Base-by-base conservation (phyloP, 345 rosid genomes). In the Eucalyptus fibrosa region DNA sequence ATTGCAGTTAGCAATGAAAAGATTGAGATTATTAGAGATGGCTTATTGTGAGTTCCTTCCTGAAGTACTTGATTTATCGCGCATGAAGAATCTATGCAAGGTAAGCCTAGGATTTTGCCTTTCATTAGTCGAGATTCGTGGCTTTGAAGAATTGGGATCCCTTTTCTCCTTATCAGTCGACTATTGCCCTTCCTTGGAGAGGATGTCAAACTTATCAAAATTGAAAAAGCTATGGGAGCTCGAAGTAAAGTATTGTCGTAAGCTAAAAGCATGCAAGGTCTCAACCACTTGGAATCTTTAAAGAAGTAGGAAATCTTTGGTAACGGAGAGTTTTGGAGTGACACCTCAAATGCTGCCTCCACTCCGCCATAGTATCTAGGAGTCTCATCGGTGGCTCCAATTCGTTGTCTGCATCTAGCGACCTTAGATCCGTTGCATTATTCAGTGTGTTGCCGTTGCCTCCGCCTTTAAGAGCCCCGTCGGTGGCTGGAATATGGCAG, bases 381-480 rank as follows among this genome's bases (percentile, higher is more conserved):
- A 59, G 13, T 59, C n/a, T 28, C 7, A 14, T 59, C 2, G n/a
- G 65, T 15, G 6, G 15, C 65, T 59, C 7, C 3, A 12, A 59
- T 2, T 59, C n/a, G 1, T 53, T 10, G 2, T 53, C 1, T 21
- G 3, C 59, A 21, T 53, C 4, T 18, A 2, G 59, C 59, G 5
- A 53, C 26, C 26, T 53, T 24, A 59, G 65, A 59, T 59, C n/a
- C 14, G 7, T 11, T 59, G 30, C 65, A 59, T 59, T 59, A 3
- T 59, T 24, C 2, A 1, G 3, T 26, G 65, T 24, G n/a, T 59
- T 26, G 62, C 30, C 7, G 1, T 2, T 5, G 30, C 62, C 28
- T 56, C 32, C 16, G 4, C 32, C 67, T 60, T n/a, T n/a, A 17
- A 62, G 69, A 30, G 69, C 9, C 69, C 69, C 69, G 6, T 60